These are phyloP conservation scores for Trichoderma gamsii DNA, from an alignment of 495 filamentous ascomycete species.

Conservation along the genomic window DNA sequence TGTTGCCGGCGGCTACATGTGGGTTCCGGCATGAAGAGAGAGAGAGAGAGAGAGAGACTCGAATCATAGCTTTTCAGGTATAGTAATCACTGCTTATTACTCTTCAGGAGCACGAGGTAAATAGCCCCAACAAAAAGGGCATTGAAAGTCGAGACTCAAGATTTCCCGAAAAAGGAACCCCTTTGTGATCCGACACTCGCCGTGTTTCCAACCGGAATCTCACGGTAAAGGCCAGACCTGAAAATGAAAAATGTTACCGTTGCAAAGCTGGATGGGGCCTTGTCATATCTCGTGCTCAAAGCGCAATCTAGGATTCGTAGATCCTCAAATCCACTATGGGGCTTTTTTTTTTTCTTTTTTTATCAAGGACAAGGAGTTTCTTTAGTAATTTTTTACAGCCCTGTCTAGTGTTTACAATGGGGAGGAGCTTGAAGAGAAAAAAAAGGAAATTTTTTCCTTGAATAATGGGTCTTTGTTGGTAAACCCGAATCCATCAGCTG, in stretches of 20 bases:
- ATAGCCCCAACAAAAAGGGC: too few species aligned
- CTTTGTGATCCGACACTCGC: too few species aligned
- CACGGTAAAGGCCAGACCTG: too few species aligned
- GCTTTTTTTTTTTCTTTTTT: too few species aligned
- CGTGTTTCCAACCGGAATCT: too few species aligned
- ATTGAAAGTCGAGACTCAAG: too few species aligned
- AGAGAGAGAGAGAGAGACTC: background rate
- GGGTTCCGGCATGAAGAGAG: background rate
- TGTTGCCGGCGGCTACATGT: background rate
- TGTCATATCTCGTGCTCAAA: conserved; percentile 1
- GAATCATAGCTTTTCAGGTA: background rate
- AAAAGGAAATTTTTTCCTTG: background rate
- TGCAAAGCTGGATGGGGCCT: background rate
- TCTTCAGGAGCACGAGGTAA: too few species aligned
- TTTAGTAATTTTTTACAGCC: background rate
- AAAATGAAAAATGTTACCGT: too few species aligned
- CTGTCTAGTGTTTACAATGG: background rate
- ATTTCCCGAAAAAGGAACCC: too few species aligned
- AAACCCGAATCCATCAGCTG: background rate
- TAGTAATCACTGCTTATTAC: background rate
- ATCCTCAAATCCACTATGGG: conserved; percentile 8
- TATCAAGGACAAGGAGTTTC: background rate
- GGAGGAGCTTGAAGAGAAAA: background rate
- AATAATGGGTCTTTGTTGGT: background rate
- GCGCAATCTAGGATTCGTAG: conserved; percentile 10